Base-by-base conservation (phyloP, 23 red algal species). In the Agarophyton chilense region DNA sequence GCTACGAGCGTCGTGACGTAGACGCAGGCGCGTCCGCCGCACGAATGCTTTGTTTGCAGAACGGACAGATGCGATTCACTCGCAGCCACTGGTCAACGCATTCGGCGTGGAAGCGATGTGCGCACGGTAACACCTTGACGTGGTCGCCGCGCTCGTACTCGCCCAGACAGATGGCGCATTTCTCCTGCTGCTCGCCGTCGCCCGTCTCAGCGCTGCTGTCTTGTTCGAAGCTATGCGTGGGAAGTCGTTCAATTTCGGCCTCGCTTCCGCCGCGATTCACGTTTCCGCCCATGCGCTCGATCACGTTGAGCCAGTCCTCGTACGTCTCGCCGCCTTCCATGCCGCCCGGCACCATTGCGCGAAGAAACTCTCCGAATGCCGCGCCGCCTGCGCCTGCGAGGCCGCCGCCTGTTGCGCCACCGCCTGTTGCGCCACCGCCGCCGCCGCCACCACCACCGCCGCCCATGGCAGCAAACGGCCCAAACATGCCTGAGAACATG, bases 61-160 rank as follows among this genome's bases (percentile, higher is more conserved):
- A 86, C 51, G 95, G 95, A 57, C 95, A 98, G 19, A 54, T 60
- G 28, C 78, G 42, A 22, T 94, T 82, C 35, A 84, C 90, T 7
- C 53, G 33, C 19, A 98, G 76, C 95, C 95, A 98, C 41, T 62
- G 88, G 76, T 94, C 95, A 28, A 98, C 86, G 71, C 95, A 98
- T 43, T 83, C 66, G 0, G 60, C 52, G 72, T 94, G 91, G 84
- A 94, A 98, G 34, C 51, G 35, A 55, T 98, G 95, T 28, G 89
- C 43, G 72, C 95, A 98, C 18, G 91, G 91, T 58, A 98, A 82
- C 33, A 56, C 56, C 49, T 90, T 88, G 12, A 98, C 56, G 8
- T 64, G 29, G 13, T 94, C 91, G 29, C 95, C 95, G 22, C 25
- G 26, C 32, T 92, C 77, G 63, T 92, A 98, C 50, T 88, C 79